Conservation (phyloP, 805 yeast genomes). For the Geotrichum ghanense region DNA sequence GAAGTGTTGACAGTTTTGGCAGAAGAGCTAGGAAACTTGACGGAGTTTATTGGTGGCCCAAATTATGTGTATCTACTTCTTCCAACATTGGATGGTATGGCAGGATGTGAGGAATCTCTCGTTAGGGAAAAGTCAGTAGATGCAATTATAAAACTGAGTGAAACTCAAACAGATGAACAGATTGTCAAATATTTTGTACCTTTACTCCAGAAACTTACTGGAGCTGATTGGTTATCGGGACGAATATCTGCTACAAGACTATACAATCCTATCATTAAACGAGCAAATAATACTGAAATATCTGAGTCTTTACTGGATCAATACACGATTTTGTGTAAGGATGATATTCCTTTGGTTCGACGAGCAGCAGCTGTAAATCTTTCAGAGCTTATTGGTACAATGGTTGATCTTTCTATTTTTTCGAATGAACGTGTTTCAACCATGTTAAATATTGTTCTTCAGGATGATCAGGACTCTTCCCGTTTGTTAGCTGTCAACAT, state of each 20-base stretch:
- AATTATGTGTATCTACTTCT: slow-evolving; percentile 46
- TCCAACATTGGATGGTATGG: slow-evolving; percentile 65
- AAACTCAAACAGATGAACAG: slow-evolving; percentile 35
- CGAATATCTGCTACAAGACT: slow-evolving; percentile 88
- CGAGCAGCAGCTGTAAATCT: slow-evolving; percentile 83
- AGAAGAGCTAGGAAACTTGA: slow-evolving; percentile 76
- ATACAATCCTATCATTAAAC: slow-evolving; percentile 46
- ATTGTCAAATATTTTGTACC: slow-evolving; percentile 59
- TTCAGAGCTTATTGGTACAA: slow-evolving; percentile 58
- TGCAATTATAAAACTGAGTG: slow-evolving; percentile 63
- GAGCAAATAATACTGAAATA: slow-evolving; percentile 26
- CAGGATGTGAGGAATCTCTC: slow-evolving; percentile 90
- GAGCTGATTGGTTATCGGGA: slow-evolving; percentile 89
- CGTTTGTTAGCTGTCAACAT: slow-evolving; percentile 83
- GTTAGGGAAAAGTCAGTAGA: slow-evolving; percentile 92
- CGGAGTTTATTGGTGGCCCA: slow-evolving; percentile 81
- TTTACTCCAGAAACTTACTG: slow-evolving; percentile 63
- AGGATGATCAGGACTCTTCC: slow-evolving; percentile 91
- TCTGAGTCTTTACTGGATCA: slow-evolving; percentile 52
- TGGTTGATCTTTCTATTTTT: slow-evolving; percentile 23
- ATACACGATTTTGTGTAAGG: slow-evolving; percentile 62
- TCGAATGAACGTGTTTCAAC: slow-evolving; percentile 50
- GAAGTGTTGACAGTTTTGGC: slow-evolving; percentile 93
- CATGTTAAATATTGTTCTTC: slow-evolving; percentile 67
- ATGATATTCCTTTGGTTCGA: slow-evolving; percentile 97